phyloP scores from a whole-genome alignment of 352 stramenopile genomes.

The Globisporangium canariense region DNA sequence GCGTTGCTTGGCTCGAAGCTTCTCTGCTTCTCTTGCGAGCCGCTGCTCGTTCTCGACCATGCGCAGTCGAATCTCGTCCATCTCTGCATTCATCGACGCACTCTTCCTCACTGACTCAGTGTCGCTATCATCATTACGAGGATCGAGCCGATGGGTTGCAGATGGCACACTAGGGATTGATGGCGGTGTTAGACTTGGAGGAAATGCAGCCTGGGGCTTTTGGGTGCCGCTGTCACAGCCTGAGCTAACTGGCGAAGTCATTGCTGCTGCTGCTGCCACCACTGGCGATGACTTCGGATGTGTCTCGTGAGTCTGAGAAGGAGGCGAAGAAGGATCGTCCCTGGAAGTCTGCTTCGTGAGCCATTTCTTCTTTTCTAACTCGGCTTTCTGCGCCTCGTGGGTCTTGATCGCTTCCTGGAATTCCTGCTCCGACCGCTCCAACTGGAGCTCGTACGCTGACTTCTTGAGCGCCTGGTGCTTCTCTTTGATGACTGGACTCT shows the following conservation, averaged over 20 bases:
- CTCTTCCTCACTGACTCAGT: not conserved
- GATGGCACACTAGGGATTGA: not conserved
- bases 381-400: constrained; percentile 36
- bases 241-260: not conserved
- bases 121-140: not conserved
- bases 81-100: constrained; percentile 23
- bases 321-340: not conserved
- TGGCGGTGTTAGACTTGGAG: not conserved
- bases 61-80: constrained; percentile 38
- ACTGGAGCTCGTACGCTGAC: constrained; percentile 40
- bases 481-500: not conserved
- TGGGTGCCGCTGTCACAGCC: not conserved
- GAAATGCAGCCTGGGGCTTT: not conserved
- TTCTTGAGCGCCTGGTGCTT: constrained; percentile 17
- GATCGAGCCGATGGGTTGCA: not conserved
- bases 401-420: constrained; percentile 39
- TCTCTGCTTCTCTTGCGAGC: constrained; percentile 37
- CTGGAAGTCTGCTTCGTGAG: constrained; percentile 22
- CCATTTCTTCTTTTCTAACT: constrained; percentile 33
- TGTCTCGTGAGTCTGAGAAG: not conserved
- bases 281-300: not conserved
- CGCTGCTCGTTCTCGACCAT: constrained; percentile 45
- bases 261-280: not conserved
- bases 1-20: constrained; percentile 39
- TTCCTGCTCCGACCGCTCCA: constrained; percentile 41